Evolutionary conservation across 2,329 filamentous ascomycete genomes (phyloP).

Genomic region (Sarocladium oryzae): DNA sequence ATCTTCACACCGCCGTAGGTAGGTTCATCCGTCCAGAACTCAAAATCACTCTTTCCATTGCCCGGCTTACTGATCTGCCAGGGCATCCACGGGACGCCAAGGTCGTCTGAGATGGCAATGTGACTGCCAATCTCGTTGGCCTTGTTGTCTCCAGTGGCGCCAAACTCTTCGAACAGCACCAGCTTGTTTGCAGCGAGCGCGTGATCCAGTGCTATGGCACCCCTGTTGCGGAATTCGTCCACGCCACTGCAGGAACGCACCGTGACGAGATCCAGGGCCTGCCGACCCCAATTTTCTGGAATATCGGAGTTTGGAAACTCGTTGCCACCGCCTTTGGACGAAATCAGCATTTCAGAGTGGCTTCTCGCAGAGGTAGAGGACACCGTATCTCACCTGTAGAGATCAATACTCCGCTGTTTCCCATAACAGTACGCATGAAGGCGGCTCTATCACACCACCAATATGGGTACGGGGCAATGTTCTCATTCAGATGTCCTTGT

Average conservation of each 20-base stretch:
- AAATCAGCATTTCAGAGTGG: too few relatives aligned
- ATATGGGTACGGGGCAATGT: conserved; percentile 4
- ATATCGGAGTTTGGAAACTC: conserved; percentile 9
- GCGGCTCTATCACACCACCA: conserved; percentile 10
- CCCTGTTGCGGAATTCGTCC: conserved; percentile 4
- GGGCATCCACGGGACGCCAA: conserved; percentile 9
- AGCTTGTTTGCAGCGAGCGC: conserved; percentile 7
- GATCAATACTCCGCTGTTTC: conserved; percentile 1
- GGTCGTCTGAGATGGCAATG: conserved; percentile 5
- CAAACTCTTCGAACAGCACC: conserved; percentile 8
- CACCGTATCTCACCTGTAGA: conserved; percentile 1
- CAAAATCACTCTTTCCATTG: conserved; percentile 8
- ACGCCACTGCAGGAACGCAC: conserved; percentile 10
- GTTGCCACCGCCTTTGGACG: conserved; percentile 10
- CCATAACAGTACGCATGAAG: conserved; percentile 9
- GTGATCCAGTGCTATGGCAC: neutral
- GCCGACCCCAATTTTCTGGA: conserved; percentile 8
- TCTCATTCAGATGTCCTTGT: conserved; percentile 8
- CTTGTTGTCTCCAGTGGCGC: conserved; percentile 4
- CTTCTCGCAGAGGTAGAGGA: too few relatives aligned
- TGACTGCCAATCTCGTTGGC: conserved; percentile 1
- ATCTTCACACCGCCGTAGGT: neutral
- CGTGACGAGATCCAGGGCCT: conserved; percentile 2
- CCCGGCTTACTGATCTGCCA: conserved; percentile 11
- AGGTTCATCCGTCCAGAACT: conserved; percentile 9